phyloP scores from a whole-genome alignment of 495 filamentous ascomycete genomes.

The Hypoxylon lienhwacheense region DNA sequence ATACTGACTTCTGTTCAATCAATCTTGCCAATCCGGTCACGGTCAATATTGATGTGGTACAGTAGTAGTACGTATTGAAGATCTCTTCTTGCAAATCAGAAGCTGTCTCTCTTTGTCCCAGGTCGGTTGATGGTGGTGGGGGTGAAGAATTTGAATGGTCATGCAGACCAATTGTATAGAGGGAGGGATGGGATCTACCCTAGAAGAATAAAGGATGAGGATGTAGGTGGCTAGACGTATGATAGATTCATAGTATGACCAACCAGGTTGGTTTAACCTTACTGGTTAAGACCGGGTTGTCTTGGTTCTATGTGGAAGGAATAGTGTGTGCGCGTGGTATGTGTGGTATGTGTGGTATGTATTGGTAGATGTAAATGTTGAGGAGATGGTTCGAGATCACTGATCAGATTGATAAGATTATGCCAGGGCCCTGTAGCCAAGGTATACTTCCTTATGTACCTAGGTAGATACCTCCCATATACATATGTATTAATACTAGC shows the following conservation, averaged over 20 bases:
- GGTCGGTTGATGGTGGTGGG: slow-evolving; percentile 16
- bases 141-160: slow-evolving; percentile 14
- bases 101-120: neutral
- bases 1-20: slow-evolving; percentile 6
- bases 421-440: slow-evolving; percentile 34
- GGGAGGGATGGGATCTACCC: neutral
- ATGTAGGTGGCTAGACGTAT: too few relatives aligned
- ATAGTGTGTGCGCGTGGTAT: too few relatives aligned
- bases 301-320: too few relatives aligned
- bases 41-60: too few relatives aligned
- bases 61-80: slow-evolving; percentile 21
- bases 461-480: too few relatives aligned
- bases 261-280: too few relatives aligned
- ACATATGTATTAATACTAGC: too few relatives aligned
- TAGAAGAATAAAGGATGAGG: neutral
- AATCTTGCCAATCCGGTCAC: neutral
- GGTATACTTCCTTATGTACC: too few relatives aligned
- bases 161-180: slow-evolving; percentile 5
- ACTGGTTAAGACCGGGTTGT: too few relatives aligned
- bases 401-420: slow-evolving; percentile 50
- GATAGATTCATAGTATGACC: too few relatives aligned
- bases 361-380: neutral
- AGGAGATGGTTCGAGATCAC: slow-evolving; percentile 36
- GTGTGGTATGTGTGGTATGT: slow-evolving; percentile 2
- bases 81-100: slow-evolving; percentile 15